phyloP scores from a whole-genome alignment of 108 stramenopile species.

The Cyclostephanos tholiformis region DNA sequence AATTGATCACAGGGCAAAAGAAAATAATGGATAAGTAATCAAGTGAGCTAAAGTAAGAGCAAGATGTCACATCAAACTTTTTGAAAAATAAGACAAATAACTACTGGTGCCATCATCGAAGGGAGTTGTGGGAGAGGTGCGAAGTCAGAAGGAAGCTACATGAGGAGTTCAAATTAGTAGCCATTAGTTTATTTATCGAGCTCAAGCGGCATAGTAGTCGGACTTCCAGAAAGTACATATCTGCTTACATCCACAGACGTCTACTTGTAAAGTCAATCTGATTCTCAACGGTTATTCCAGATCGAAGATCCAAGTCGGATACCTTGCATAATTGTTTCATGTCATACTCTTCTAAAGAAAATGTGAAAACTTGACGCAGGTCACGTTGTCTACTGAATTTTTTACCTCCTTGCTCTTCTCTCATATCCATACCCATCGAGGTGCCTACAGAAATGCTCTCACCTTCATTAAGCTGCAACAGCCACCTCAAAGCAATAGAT shows the following conservation, averaged over 20 bases:
- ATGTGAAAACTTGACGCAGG: conserved; percentile 69
- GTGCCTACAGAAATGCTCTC: conserved; percentile 38
- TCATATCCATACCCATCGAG: conserved; percentile 32
- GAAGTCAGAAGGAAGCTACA: no score
- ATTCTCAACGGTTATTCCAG: conserved; percentile 2
- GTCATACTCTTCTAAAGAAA: conserved; percentile 75
- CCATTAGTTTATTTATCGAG: no score
- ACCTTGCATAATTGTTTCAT: conserved; percentile 49
- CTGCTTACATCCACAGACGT: conserved; percentile 37
- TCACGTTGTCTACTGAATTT: conserved; percentile 33
- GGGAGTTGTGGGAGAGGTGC: no score
- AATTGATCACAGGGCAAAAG: no score
- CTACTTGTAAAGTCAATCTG: conserved; percentile 41
- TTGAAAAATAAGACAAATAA: no score
- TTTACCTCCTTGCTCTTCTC: conserved; percentile 34
- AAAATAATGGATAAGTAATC: no score
- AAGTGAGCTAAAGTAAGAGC: no score
- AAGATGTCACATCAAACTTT: no score
- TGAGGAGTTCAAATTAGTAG: no score
- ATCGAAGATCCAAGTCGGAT: conserved; percentile 16
- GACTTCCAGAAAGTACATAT: neutral
- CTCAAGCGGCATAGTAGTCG: no score
- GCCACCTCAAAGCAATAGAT: conserved; percentile 68
- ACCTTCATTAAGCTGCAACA: conserved; percentile 54
- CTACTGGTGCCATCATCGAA: no score